A percentile compares a stretch with the other conserved stretches of the same genome.
These are phyloP conservation scores for Eimeria praecox DNA, from an alignment of 169 alveolate genomes.

Conservation along the genomic window DNA sequence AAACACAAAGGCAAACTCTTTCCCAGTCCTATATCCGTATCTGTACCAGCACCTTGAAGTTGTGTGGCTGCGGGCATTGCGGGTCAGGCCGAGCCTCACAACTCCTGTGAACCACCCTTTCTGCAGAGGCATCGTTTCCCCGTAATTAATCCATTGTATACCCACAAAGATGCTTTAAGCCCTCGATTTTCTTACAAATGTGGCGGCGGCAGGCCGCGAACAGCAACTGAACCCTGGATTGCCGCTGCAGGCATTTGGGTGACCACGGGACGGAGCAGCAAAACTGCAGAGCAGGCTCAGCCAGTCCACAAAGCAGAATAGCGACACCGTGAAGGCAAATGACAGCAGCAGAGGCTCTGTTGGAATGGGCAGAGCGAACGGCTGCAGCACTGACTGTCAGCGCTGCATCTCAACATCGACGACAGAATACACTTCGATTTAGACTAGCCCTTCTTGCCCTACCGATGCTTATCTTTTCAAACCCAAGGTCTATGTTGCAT, in stretches of 20 bases:
- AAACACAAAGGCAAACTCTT: neutral
- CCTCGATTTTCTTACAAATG: neutral
- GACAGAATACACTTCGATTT: neutral
- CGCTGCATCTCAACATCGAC: neutral
- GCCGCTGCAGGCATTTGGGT: neutral
- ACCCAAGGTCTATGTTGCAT: neutral
- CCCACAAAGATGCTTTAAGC: neutral
- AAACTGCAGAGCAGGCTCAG: neutral
- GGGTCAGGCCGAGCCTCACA: neutral
- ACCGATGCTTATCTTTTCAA: neutral
- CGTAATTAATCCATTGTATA: neutral
- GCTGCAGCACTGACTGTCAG: neutral
- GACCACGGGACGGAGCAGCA: neutral
- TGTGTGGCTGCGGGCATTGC: neutral
- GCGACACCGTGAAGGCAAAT: neutral
- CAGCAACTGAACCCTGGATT: neutral
- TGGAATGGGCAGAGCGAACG: neutral
- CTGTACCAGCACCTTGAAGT: neutral
- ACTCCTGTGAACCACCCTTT: neutral
- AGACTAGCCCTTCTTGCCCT: neutral
- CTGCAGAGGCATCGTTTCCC: neutral
- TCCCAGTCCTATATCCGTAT: neutral
- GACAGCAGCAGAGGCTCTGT: neutral
- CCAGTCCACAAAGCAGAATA: neutral
- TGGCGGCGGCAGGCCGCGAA: neutral